A percentile compares a stretch with the other conserved stretches of the same genome.
Evolutionary conservation across 2,329 filamentous ascomycete species (phyloP).

Genomic region (Colletotrichum cordylinicola): DNA sequence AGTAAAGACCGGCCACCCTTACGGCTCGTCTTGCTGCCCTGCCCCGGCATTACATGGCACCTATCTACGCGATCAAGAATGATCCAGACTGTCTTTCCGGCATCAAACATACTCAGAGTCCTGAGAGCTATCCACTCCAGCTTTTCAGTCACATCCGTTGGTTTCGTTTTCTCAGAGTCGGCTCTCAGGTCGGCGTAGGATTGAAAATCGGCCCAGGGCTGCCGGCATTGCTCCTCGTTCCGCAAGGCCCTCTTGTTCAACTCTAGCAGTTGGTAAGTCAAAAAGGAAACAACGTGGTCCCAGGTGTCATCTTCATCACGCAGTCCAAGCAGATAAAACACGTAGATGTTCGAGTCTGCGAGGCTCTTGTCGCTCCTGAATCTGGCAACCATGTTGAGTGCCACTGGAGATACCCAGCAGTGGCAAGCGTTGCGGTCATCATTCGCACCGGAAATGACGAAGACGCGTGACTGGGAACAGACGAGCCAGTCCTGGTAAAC

Average conservation of each 20-base stretch:
- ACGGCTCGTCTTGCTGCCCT: not conserved
- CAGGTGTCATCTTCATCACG: not conserved
- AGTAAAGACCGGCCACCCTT: not conserved
- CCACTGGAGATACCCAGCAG: not conserved
- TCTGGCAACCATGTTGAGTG: not conserved
- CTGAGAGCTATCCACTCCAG: not conserved
- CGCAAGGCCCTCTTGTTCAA: not conserved
- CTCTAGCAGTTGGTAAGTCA: not conserved
- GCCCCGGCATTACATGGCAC: not conserved
- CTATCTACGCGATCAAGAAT: not conserved
- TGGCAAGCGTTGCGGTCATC: not conserved
- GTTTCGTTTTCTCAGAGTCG: not conserved
- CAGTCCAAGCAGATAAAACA: not conserved
- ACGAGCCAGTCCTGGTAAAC: not conserved
- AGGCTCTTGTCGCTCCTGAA: not conserved
- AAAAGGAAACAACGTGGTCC: not conserved
- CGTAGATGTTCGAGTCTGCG: not conserved
- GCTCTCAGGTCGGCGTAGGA: not conserved
- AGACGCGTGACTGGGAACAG: not conserved
- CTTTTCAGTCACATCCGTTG: not conserved
- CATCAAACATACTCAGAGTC: not conserved
- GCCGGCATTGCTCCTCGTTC: not conserved
- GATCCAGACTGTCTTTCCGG: not conserved
- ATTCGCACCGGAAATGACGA: not conserved
- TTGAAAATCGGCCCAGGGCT: not conserved